phyloP scores from a whole-genome alignment of 768 basidiomycete genomes.

The Leccinum broughii region DNA sequence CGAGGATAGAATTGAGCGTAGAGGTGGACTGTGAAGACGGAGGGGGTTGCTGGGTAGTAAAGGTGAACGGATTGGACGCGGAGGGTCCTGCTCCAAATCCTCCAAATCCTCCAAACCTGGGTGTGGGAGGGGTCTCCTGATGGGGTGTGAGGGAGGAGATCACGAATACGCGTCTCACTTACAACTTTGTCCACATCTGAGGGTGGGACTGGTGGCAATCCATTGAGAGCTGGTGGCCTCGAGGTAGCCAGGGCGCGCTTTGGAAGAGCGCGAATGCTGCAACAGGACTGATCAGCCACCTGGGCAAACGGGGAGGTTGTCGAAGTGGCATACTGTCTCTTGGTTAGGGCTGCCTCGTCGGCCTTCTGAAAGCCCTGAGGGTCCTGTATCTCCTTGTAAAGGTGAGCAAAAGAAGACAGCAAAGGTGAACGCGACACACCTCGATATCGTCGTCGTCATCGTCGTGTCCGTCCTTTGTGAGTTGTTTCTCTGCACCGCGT shows the following conservation, averaged over 20 bases:
- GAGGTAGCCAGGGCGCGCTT: slow-evolving; percentile 41
- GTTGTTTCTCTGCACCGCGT: slow-evolving; percentile 70
- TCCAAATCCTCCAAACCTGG: slow-evolving; percentile 52
- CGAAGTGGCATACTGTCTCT: slow-evolving; percentile 50
- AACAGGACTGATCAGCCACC: slow-evolving; percentile 10
- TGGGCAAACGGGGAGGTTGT: background rate
- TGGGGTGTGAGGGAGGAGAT: slow-evolving; percentile 16
- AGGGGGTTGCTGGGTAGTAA: slow-evolving; percentile 31
- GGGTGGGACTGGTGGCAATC: slow-evolving; percentile 27
- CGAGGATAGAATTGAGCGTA: slow-evolving; percentile 20
- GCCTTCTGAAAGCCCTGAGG: slow-evolving; percentile 58
- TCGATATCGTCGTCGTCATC: slow-evolving; percentile 37
- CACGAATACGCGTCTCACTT: slow-evolving; percentile 22
- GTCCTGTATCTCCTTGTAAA: slow-evolving; percentile 41
- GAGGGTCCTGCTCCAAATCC: slow-evolving; percentile 48
- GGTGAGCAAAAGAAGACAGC: slow-evolving; percentile 6
- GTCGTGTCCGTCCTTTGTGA: slow-evolving; percentile 55
- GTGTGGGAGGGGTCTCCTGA: slow-evolving; percentile 31
- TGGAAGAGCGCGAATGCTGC: slow-evolving; percentile 67
- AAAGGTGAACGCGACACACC: slow-evolving; percentile 14
- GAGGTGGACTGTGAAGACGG: slow-evolving; percentile 17
- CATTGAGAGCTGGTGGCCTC: slow-evolving; percentile 24
- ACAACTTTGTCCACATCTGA: slow-evolving; percentile 25
- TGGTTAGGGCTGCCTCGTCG: slow-evolving; percentile 53
- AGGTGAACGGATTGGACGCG: slow-evolving; percentile 40